Base-by-base conservation (phyloP, 2,329 filamentous ascomycete genomes). In the Pseudogymnoascus verrucosus region DNA sequence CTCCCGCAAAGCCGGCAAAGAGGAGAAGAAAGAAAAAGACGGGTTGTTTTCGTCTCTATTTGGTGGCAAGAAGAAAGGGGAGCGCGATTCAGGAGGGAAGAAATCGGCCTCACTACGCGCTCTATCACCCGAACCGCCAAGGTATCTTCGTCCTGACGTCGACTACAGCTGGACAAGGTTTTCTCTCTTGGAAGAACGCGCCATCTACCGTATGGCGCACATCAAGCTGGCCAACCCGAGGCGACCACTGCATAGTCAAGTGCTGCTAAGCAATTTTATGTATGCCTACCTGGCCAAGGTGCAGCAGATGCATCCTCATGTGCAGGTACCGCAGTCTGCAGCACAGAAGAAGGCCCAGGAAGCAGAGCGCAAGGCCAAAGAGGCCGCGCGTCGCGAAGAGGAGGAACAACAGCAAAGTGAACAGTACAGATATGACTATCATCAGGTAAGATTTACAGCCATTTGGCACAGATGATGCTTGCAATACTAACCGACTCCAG, bases 251-350 rank as follows among this genome's bases (percentile, higher is more conserved):
- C 89, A 96, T 73, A 97, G 93, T 65, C 95, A 99, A 76, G 95
- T 99, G 21, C 81, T 99, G 65, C 84, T 99, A 69, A 97, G 93
- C 77, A 99, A 99, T 75, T 99, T 99, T 77, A 99, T 99, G 95
- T 99, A 99, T 78, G 95, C 92, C 64, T 99, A 99, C 75, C 84
- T 99, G 68, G 95, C 95, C 66, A 99, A 98, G 76, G 95, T 99
- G 54, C 95, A 99, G 77, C 92, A 96, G 71, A 97, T 97, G 91
- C 95, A 99, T 75, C 95, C 95, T 47, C 91, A 96, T 72, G 90
- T 97, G 77, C 90, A 96, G 71, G 88, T 96, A 47, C 91, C 91
- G n/a, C 84, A 89, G 37, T 93, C 89, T 61, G 79, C 82, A 14
- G 87, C 89, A 37, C 91, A 92, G 70, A 87, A 89, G 73, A 85